A percentile compares a stretch with the other conserved stretches of the same genome.
Evolutionary conservation across 2,329 filamentous ascomycete genomes (phyloP).

Genomic region (Trichoderma citrinoviride): DNA sequence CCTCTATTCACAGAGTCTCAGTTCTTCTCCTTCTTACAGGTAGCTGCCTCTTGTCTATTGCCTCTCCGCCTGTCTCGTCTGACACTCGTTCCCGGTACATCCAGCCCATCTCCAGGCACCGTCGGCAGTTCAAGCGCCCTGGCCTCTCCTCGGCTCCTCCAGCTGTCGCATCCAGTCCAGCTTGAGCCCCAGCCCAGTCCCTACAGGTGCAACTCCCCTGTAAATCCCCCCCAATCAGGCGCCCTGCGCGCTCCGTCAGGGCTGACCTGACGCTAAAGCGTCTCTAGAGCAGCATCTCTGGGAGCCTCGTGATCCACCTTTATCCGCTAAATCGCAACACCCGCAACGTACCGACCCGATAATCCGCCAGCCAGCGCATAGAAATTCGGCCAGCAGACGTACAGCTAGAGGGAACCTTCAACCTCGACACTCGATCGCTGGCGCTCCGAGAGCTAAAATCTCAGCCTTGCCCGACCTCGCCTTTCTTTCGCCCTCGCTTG

Average conservation of each 20-base stretch:
- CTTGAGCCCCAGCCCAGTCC: too few relatives aligned
- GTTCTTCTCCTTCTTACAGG: too few relatives aligned
- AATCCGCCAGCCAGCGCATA: constrained; percentile 5
- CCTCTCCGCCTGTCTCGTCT: too few relatives aligned
- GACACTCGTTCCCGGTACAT: too few relatives aligned
- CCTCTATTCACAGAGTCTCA: too few relatives aligned
- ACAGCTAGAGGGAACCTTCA: neutral
- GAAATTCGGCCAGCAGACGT: neutral
- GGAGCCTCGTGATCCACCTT: constrained; percentile 23
- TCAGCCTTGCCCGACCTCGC: neutral
- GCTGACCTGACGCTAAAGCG: constrained; percentile 17
- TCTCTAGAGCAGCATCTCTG: neutral
- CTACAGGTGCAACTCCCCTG: neutral
- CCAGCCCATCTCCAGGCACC: too few relatives aligned
- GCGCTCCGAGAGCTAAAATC: too few relatives aligned
- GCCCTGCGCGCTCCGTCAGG: constrained; percentile 8
- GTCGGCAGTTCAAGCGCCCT: too few relatives aligned
- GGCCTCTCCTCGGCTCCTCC: too few relatives aligned
- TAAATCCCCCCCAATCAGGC: constrained; percentile 13
- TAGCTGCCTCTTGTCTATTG: too few relatives aligned
- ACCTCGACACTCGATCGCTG: neutral
- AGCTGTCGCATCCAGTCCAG: too few relatives aligned
- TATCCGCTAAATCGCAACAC: constrained; percentile 20
- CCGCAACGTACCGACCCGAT: constrained; percentile 21
- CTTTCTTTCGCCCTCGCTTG: neutral